These are phyloP conservation scores for Boletus mariae DNA, from an alignment of 1,284 basidiomycete species.

Conservation along the genomic window DNA sequence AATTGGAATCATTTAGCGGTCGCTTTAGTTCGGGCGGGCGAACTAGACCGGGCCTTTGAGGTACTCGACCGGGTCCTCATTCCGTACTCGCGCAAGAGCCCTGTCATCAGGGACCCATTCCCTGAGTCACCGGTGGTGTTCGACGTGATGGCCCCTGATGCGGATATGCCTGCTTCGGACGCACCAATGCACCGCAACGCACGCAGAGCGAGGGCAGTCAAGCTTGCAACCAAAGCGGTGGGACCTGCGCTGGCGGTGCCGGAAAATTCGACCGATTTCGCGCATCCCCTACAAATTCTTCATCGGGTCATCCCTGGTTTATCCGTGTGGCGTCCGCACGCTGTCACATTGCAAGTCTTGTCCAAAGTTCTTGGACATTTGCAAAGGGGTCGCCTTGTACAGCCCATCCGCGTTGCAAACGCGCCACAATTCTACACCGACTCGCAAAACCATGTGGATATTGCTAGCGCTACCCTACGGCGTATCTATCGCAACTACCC, in stretches of 20 bases:
- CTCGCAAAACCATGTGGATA: slow-evolving; percentile 23
- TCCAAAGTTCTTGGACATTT: slow-evolving; percentile 45
- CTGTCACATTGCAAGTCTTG: slow-evolving; percentile 45
- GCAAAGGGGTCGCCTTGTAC: slow-evolving; percentile 46
- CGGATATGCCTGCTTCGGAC: slow-evolving; percentile 27
- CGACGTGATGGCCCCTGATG: slow-evolving; percentile 21
- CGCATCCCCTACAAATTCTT: slow-evolving; percentile 56
- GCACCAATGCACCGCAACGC: slow-evolving; percentile 30
- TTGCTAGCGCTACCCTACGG: slow-evolving; percentile 39
- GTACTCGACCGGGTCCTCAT: slow-evolving; percentile 80
- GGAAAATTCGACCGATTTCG: slow-evolving; percentile 38
- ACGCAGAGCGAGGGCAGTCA: slow-evolving; percentile 25
- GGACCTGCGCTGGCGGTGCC: slow-evolving; percentile 17
- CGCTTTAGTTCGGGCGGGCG: slow-evolving; percentile 76
- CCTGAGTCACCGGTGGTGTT: slow-evolving; percentile 49
- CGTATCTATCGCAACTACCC: slow-evolving; percentile 50
- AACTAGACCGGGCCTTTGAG: slow-evolving; percentile 79
- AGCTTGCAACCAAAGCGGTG: slow-evolving; percentile 18
- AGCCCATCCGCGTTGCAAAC: slow-evolving; percentile 35
- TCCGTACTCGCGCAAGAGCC: slow-evolving; percentile 47
- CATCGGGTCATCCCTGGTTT: slow-evolving; percentile 61
- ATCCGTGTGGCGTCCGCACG: slow-evolving; percentile 65
- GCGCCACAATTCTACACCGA: slow-evolving; percentile 18
- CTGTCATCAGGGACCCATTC: slow-evolving; percentile 32
- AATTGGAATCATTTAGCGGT: slow-evolving; percentile 91